These are phyloP conservation scores for Nepenthes mirabilis DNA, from an alignment of 148 eudicot genomes.

Conservation along the genomic window DNA sequence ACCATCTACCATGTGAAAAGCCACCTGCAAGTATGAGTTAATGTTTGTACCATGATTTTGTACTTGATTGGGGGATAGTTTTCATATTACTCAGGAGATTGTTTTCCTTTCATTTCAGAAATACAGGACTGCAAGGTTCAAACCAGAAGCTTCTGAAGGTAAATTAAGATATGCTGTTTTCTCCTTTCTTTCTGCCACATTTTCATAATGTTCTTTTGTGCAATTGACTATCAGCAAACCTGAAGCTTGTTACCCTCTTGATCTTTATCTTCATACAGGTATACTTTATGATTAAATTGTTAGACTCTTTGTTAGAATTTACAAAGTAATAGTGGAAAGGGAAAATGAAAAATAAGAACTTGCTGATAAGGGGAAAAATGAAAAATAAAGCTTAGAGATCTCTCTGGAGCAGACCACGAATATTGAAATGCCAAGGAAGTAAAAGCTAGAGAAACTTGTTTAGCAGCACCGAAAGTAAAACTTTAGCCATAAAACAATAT, in stretches of 20 bases:
- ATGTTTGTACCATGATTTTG: neutral
- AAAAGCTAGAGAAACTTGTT: no score
- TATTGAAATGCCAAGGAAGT: no score
- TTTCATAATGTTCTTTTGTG: neutral
- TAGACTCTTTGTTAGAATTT: no score
- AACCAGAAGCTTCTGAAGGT: conserved; percentile 80
- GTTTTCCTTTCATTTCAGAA: conserved; percentile 35
- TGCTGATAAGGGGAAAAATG: no score
- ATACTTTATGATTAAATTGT: neutral
- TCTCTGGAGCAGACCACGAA: no score
- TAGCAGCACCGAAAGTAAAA: no score
- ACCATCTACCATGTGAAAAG: conserved; percentile 83
- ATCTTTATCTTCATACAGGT: neutral
- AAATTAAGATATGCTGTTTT: conserved; percentile 1
- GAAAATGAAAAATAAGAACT: no score
- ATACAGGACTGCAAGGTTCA: conserved; percentile 77
- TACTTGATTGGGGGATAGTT: neutral
- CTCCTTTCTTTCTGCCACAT: neutral
- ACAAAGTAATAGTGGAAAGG: no score
- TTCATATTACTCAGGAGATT: neutral
- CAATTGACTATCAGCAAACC: no score
- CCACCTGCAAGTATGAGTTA: conserved; percentile 54
- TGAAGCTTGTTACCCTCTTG: neutral
- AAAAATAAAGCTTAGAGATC: no score
- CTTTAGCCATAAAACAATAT: no score